phyloP scores from a whole-genome alignment of 1,284 basidiomycete genomes.

The Pascua guehoae region DNA sequence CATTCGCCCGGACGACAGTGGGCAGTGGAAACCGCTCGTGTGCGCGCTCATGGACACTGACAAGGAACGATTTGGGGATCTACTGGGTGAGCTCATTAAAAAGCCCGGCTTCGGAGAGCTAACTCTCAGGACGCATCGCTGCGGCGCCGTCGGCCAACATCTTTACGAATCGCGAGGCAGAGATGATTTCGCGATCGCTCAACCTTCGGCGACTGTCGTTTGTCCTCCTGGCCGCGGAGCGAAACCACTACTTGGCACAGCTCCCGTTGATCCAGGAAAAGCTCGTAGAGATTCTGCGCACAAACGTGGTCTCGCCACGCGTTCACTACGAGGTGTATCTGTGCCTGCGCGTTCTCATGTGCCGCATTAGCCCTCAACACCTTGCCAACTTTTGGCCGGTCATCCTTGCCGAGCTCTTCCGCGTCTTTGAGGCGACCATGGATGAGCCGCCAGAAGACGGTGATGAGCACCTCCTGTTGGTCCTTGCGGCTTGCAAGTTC shows the following conservation, averaged over 20 bases:
- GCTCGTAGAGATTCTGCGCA: conserved; percentile 83
- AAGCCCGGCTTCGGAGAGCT: too few relatives aligned
- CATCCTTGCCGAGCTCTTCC: conserved; percentile 79
- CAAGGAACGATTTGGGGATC: conserved; percentile 77
- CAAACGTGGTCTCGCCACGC: conserved; percentile 69
- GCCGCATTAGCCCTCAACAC: conserved; percentile 86
- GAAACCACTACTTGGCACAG: conserved; percentile 84
- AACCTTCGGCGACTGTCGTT: conserved; percentile 85
- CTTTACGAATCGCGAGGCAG: conserved; percentile 91
- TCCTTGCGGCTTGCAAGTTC: conserved; percentile 89
- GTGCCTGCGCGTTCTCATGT: conserved; percentile 85
- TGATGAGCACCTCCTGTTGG: conserved; percentile 74
- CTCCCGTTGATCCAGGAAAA: conserved; percentile 94
- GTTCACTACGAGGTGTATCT: conserved; percentile 92
- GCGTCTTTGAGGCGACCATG: conserved; percentile 56
- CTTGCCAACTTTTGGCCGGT: conserved; percentile 96
- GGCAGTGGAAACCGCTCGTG: conserved; percentile 73
- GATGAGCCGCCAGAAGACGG: conserved; percentile 59
- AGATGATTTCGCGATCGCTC: conserved; percentile 81
- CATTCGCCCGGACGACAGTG: conserved; percentile 50
- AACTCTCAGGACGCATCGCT: conserved; percentile 66
- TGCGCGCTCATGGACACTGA: conserved; percentile 79
- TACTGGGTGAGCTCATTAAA: conserved; percentile 60
- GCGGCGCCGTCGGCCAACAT: conserved; percentile 89
- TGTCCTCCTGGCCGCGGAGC: conserved; percentile 76